Percentiles rank a stretch among this genome's conserved stretches.
These are phyloP conservation scores for Tricholoma furcatifolium DNA, from an alignment of 768 basidiomycete genomes.

Conservation along the genomic window DNA sequence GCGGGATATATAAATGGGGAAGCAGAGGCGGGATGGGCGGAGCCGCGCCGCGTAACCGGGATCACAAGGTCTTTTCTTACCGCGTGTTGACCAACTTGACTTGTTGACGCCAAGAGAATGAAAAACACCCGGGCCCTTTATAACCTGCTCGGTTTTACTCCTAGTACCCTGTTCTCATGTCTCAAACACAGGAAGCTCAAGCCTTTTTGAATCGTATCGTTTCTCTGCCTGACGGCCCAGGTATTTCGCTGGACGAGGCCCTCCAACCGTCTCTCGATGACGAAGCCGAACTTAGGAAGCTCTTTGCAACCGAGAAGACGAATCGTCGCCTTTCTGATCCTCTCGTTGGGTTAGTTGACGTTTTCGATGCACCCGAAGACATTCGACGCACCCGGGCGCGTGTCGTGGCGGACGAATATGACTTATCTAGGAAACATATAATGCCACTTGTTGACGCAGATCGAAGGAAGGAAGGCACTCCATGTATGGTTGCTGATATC, in stretches of 20 bases:
- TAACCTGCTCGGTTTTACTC: too few relatives aligned
- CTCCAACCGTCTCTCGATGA: slow-evolving; percentile 58
- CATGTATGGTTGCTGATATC: slow-evolving; percentile 45
- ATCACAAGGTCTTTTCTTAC: too few relatives aligned
- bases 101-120: too few relatives aligned
- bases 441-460: slow-evolving; percentile 47
- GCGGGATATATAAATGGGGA: too few relatives aligned
- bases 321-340: slow-evolving; percentile 45
- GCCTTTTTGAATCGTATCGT: slow-evolving; percentile 23
- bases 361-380: slow-evolving; percentile 48
- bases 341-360: slow-evolving; percentile 57
- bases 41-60: too few relatives aligned
- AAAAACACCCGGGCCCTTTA: too few relatives aligned
- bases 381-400: slow-evolving; percentile 53
- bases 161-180: too few relatives aligned
- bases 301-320: slow-evolving; percentile 53
- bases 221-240: slow-evolving; percentile 21
- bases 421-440: slow-evolving; percentile 47
- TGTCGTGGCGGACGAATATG: slow-evolving; percentile 41
- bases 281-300: slow-evolving; percentile 51
- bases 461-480: slow-evolving; percentile 49
- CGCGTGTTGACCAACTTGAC: too few relatives aligned
- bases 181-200: slow-evolving; percentile 16
- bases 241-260: slow-evolving; percentile 37
- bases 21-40: too few relatives aligned